Percentiles rank a stretch among this genome's conserved stretches.
These are phyloP conservation scores for Thalia dealbata DNA, from an alignment of 176 grass and related monocot species.

Conservation along the genomic window DNA sequence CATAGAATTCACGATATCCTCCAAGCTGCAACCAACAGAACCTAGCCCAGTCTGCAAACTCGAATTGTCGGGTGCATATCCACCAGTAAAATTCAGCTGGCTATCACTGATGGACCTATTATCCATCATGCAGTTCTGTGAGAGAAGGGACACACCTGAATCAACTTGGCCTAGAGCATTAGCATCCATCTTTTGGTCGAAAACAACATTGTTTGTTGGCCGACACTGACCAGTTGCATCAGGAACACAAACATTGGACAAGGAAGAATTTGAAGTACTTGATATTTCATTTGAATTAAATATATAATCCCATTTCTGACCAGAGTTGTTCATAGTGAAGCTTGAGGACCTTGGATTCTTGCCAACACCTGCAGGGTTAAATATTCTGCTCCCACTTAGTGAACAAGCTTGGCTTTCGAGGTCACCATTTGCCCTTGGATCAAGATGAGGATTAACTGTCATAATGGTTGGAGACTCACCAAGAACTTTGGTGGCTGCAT, in stretches of 20 bases:
- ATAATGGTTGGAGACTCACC: conserved; percentile 2
- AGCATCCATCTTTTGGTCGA: background rate
- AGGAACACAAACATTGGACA: conserved; percentile 30
- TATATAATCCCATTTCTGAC: background rate
- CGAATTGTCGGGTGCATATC: background rate
- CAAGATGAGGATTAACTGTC: background rate
- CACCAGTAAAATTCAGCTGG: background rate
- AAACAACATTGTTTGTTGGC: background rate
- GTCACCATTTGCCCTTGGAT: background rate
- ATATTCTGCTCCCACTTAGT: background rate
- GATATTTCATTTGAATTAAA: conserved; percentile 4
- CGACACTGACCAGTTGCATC: conserved; percentile 19
- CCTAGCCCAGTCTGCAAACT: background rate
- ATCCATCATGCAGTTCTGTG: background rate
- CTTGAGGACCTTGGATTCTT: conserved; percentile 9
- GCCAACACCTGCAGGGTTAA: background rate
- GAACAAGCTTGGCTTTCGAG: background rate
- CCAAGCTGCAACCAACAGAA: background rate
- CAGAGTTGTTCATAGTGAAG: conserved; percentile 10
- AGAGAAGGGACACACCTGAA: background rate
- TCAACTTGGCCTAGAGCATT: background rate
- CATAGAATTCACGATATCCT: conserved; percentile 16
- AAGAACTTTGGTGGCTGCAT: background rate
- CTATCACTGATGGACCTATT: background rate
- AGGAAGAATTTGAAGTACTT: conserved; percentile 19